These are phyloP conservation scores for Xylaria sp. DNA, from an alignment of 2,329 filamentous ascomycete genomes.

Conservation along the genomic window DNA sequence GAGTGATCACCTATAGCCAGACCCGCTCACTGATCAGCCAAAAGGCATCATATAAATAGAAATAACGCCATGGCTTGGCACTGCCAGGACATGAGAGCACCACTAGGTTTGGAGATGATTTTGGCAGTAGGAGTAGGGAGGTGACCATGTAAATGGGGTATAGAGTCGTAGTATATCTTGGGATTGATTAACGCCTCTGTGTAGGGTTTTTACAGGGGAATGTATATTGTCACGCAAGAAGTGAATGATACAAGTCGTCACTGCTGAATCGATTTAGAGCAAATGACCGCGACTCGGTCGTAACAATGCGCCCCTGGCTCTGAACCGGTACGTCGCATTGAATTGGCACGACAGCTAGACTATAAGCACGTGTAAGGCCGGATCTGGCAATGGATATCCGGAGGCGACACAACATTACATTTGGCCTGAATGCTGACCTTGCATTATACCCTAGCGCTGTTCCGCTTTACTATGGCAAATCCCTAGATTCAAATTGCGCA, in stretches of 20 bases:
- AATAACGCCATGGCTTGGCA: slow-evolving; percentile 49
- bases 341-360: slow-evolving; percentile 15
- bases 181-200: not conserved
- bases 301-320: not conserved
- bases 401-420: slow-evolving; percentile 11
- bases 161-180: not conserved
- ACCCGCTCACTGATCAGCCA: slow-evolving; percentile 29
- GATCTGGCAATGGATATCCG: slow-evolving; percentile 29
- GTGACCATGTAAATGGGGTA: not conserved
- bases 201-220: not conserved
- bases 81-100: slow-evolving; percentile 24
- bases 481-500: slow-evolving; percentile 8
- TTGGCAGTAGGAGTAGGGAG: not conserved
- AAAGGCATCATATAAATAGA: slow-evolving; percentile 45
- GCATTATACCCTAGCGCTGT: slow-evolving; percentile 19
- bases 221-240: slow-evolving; percentile 8
- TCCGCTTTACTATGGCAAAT: not conserved
- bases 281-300: not conserved
- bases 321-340: slow-evolving; percentile 11
- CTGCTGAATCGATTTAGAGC: not conserved
- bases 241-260: not conserved
- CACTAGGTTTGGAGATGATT: slow-evolving; percentile 2
- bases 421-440: slow-evolving; percentile 22
- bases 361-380: slow-evolving; percentile 28
- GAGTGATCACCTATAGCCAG: slow-evolving; percentile 38